Evolutionary conservation across 2,329 filamentous ascomycete species (phyloP).

Genomic region (Paramyrothecium sp.): DNA sequence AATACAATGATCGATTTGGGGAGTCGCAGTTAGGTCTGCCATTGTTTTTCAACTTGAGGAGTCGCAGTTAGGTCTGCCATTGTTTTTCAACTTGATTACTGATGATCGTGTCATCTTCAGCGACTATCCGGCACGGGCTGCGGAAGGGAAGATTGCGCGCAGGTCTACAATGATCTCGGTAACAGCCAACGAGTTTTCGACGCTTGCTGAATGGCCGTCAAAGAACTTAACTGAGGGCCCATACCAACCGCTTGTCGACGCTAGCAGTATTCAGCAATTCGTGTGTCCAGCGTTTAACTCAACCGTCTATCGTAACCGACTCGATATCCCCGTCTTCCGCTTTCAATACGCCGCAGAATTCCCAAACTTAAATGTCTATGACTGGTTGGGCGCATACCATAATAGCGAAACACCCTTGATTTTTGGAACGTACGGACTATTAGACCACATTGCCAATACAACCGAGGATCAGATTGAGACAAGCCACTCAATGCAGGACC

Average conservation of each 20-base stretch:
- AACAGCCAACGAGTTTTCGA: constrained; percentile 28
- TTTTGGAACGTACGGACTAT: constrained; percentile 33
- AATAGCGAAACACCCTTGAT: constrained; percentile 32
- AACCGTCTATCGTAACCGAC: constrained; percentile 20
- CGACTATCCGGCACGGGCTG: constrained; percentile 24
- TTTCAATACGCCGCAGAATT: constrained; percentile 39
- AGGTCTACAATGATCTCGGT: constrained; percentile 28
- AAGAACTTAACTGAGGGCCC: constrained; percentile 23
- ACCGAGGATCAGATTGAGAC: constrained; percentile 19
- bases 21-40: no score
- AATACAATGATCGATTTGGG: no score
- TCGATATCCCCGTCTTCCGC: constrained; percentile 29
- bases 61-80: no score
- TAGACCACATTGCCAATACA: constrained; percentile 17
- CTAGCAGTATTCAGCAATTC: constrained; percentile 15
- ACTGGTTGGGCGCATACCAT: constrained; percentile 42
- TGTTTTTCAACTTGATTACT: constrained; percentile 21
- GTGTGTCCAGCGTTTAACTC: constrained; percentile 26
- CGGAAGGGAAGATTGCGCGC: constrained; percentile 19
- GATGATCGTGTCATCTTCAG: constrained; percentile 28
- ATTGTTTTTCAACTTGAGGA: no score
- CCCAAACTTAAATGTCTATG: constrained; percentile 33
- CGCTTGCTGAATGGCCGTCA: constrained; percentile 22
- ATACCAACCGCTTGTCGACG: constrained; percentile 12
- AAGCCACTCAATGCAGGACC: constrained; percentile 22